A percentile compares a stretch with the other conserved stretches of the same genome.
phyloP scores from a whole-genome alignment of 225 moss, liverwort and hornwort species.

The Pleurozium schreberi region DNA sequence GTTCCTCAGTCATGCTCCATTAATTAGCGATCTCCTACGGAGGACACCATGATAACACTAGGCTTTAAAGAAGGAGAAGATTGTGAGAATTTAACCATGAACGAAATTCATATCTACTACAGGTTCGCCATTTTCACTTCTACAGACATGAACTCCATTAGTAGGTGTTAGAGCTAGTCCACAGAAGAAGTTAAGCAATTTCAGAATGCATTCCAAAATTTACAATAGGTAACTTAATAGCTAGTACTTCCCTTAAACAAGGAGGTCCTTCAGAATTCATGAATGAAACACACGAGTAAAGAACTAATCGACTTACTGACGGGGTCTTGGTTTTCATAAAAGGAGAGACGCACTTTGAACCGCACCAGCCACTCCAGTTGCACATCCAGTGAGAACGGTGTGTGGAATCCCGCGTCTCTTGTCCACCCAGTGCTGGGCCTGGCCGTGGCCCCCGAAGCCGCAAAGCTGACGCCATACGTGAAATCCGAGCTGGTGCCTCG shows the following conservation, averaged over 20 bases:
- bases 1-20: neutral
- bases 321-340: slow-evolving; percentile 2
- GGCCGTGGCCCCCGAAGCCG: slow-evolving; percentile 31
- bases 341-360: slow-evolving; percentile 5
- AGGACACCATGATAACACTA: neutral
- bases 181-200: too few species aligned
- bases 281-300: neutral
- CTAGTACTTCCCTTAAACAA: neutral
- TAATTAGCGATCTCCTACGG: neutral
- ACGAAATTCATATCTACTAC: neutral
- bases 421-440: neutral
- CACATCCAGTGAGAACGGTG: slow-evolving; percentile 29
- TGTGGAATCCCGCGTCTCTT: neutral
- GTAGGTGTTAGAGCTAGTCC: neutral
- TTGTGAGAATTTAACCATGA: neutral
- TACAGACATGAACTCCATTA: too few species aligned
- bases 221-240: too few species aligned
- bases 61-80: neutral
- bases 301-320: neutral
- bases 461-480: slow-evolving; percentile 23
- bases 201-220: neutral
- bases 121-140: too few species aligned
- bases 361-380: slow-evolving; percentile 41
- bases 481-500: slow-evolving; percentile 12
- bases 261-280: neutral